A percentile compares a stretch with the other conserved stretches of the same genome.
These are phyloP conservation scores for Candida sphagnicola DNA, from an alignment of 805 yeast species.

Conservation along the genomic window DNA sequence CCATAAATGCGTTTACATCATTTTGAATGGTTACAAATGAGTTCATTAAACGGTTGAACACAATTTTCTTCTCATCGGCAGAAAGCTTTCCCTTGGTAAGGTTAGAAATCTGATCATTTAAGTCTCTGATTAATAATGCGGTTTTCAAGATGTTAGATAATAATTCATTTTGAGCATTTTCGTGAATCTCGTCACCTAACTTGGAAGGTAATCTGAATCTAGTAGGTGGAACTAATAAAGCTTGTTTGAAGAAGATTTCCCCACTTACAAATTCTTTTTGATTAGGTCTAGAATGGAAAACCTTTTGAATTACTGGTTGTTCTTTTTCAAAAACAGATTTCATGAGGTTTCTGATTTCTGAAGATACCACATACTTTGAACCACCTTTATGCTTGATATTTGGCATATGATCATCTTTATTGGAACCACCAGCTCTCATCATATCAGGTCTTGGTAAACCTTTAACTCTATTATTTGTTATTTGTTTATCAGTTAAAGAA, in stretches of 20 bases:
- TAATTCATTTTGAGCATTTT: conserved; percentile 88
- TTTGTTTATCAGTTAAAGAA: conserved; percentile 77
- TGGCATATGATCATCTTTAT: conserved; percentile 33
- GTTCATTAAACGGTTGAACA: conserved; percentile 90
- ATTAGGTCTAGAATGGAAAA: conserved; percentile 81
- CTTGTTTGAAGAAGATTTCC: conserved; percentile 86
- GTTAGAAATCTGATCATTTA: conserved; percentile 75
- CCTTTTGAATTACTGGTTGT: conserved; percentile 57
- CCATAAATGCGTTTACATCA: conserved; percentile 91
- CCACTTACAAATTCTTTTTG: conserved; percentile 48
- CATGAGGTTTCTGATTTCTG: conserved; percentile 80
- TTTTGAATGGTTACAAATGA: conserved; percentile 92
- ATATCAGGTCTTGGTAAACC: conserved; percentile 73
- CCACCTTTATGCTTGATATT: conserved; percentile 62
- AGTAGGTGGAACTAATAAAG: conserved; percentile 92
- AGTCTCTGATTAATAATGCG: conserved; percentile 76
- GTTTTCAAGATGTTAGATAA: conserved; percentile 78
- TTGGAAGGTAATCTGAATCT: conserved; percentile 96
- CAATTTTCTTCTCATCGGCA: conserved; percentile 66
- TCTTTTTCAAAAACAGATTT: conserved; percentile 74
- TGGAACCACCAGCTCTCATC: conserved; percentile 27
- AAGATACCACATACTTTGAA: conserved; percentile 75
- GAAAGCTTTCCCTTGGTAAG: conserved; percentile 30
- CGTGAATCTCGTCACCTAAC: conserved; percentile 94
- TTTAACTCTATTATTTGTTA: conserved; percentile 74